Conservation (phyloP, 2,329 filamentous ascomycete genomes). For the Orbilia blumenaviensis region DNA sequence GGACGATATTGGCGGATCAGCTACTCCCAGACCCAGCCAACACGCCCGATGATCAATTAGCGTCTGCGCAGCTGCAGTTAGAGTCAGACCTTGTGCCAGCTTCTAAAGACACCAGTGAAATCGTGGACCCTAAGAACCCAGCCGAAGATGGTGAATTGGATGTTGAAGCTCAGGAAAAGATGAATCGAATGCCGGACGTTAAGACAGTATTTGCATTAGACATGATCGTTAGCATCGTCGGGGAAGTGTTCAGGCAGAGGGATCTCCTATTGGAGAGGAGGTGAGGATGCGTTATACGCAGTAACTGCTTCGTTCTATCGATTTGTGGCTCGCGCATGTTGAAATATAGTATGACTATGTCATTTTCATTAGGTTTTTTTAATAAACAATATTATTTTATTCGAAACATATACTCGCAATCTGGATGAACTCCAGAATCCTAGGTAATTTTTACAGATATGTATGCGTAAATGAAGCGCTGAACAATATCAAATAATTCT, state of each 20-base stretch:
- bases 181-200: conserved; percentile 37
- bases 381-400: neutral
- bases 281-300: neutral
- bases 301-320: neutral
- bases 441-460: neutral
- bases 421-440: neutral
- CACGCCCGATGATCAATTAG: neutral
- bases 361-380: neutral
- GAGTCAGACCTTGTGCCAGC: neutral
- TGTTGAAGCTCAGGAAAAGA: neutral
- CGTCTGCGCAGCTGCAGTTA: conserved; percentile 15
- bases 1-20: neutral
- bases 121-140: neutral
- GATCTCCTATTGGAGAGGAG: conserved; percentile 55
- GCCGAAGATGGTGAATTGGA: neutral
- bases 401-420: neutral
- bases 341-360: neutral
- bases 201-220: conserved; percentile 57
- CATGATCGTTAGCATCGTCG: conserved; percentile 58
- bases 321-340: neutral
- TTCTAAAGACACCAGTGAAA: neutral
- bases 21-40: neutral
- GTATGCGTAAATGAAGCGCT: neutral
- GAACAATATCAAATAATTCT: neutral
- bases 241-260: conserved; percentile 57